These are phyloP conservation scores for Neonectria hederae DNA, from an alignment of 2,329 filamentous ascomycete genomes.

Conservation along the genomic window DNA sequence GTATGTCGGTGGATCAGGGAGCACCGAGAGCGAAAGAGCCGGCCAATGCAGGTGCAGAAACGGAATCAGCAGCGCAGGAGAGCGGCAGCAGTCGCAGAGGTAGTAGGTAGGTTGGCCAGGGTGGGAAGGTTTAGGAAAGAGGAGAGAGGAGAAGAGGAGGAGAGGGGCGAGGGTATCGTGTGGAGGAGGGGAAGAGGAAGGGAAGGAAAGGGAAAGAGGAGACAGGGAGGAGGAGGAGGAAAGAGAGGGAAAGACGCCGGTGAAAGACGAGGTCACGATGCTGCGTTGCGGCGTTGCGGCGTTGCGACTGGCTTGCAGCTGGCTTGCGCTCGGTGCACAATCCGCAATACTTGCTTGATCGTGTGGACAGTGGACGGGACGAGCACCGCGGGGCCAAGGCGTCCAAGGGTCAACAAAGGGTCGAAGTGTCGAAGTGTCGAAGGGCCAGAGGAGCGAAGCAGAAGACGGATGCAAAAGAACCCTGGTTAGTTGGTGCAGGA, in stretches of 20 bases:
- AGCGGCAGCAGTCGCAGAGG: conserved; percentile 32
- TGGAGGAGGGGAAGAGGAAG: conserved; percentile 9
- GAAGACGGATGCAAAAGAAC: conserved; percentile 26
- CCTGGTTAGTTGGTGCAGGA: conserved; percentile 22
- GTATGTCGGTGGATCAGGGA: conserved; percentile 46
- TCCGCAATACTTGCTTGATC: conserved; percentile 25
- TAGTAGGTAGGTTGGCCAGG: conserved; percentile 18
- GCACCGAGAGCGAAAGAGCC: conserved; percentile 33
- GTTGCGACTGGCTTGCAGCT: conserved; percentile 28
- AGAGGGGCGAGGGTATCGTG: conserved; percentile 18
- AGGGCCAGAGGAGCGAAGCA: conserved; percentile 15
- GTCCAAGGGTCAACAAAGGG: conserved; percentile 8
- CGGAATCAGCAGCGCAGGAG: conserved; percentile 37
- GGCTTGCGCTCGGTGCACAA: conserved; percentile 25
- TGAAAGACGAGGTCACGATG: conserved; percentile 42
- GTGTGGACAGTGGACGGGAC: conserved; percentile 26
- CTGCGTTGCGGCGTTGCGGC: conserved; percentile 42
- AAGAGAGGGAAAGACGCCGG: conserved; percentile 20
- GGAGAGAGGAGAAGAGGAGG: background rate
- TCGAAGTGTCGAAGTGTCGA: conserved; percentile 16
- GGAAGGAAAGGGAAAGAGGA: too few relatives aligned
- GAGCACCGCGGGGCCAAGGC: conserved; percentile 27
- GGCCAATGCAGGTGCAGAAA: conserved; percentile 44
- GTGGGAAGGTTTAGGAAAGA: conserved; percentile 2
- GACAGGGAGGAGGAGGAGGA: background rate